Evolutionary conservation across 495 filamentous ascomycete genomes (phyloP).

Genomic region (Lindgomyces ingoldianus): DNA sequence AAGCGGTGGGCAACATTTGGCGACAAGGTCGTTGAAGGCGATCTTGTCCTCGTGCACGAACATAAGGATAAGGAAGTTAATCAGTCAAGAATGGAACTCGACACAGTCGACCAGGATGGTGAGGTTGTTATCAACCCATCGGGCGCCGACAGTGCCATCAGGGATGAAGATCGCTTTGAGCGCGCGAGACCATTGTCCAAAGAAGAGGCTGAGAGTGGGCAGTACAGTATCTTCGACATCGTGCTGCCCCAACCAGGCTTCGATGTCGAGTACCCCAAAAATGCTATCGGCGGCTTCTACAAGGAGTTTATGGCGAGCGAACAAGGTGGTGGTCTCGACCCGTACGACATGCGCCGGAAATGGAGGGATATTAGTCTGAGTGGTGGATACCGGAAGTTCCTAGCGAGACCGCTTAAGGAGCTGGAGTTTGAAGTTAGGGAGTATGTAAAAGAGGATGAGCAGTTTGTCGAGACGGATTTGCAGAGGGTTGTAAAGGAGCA

Average conservation of each 20-base stretch:
- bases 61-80: constrained; percentile 50
- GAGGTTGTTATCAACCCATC: constrained; percentile 65
- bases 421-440: constrained; percentile 66
- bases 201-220: constrained; percentile 75
- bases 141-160: constrained; percentile 56
- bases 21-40: constrained; percentile 73
- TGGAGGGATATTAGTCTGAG: constrained; percentile 87
- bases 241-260: constrained; percentile 94
- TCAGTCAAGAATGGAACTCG: constrained; percentile 27
- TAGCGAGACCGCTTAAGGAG: constrained; percentile 61
- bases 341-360: constrained; percentile 80
- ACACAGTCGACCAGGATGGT: constrained; percentile 65
- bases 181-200: constrained; percentile 74
- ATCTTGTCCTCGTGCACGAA: constrained; percentile 73
- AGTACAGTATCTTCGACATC: constrained; percentile 81
- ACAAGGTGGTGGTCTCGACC: constrained; percentile 74
- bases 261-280: constrained; percentile 82
- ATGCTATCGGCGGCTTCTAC: constrained; percentile 81
- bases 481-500: constrained; percentile 47
- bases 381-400: constrained; percentile 81
- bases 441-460: constrained; percentile 72
- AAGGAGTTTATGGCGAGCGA: constrained; percentile 76
- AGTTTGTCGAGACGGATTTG: constrained; percentile 83
- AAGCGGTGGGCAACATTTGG: constrained; percentile 76
- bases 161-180: constrained; percentile 60